Evolutionary conservation across 106 monocot genomes (phyloP), one percentile per base, ranked within the genome.

Genomic region (Phalaenopsis equestris): DNA sequence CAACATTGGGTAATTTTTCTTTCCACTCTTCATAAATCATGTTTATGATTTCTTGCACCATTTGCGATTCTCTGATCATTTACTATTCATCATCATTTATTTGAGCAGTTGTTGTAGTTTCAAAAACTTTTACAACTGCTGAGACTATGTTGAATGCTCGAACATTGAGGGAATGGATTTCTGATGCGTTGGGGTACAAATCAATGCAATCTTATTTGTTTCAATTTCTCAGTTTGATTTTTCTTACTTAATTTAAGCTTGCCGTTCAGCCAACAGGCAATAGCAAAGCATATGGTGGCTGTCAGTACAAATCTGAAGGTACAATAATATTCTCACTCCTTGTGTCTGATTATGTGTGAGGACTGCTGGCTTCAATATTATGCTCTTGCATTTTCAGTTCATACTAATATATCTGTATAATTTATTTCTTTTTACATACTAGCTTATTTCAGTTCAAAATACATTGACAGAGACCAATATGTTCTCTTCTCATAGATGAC

Each of bases 71-170:
- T 45, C 74, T 45, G 43, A 43, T 43, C 41, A 42, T 74, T 9
- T 11, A 43, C 3, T 15, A 68, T 39, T 70, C 23, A 14, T 15
- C 10, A 42, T 74, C 18, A 74, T 74, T 74, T 74, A 14, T 45
- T 42, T 74, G 17, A 83, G 37, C 86, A 97, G 96, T 97, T 83
- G 96, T 97, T 57, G 90, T 97, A 55, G 94, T 97, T 81, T 97
- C 96, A 79, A 97, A 97, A 80, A 97, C 96, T 57, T 97, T 97
- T 81, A 97, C 96, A 38, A 97, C 96, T 17, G 94, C 94, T 79
- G 96, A 97, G 81, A 97, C 94, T 56, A 97, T 97, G 96, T 70
- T 97, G 85, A 97, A 97, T 94, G 96, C 96, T 85, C 86, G 96
- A 79, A 97, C 96, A 77, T 30, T 97, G 79, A 97, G 87, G 75